Evolutionary conservation across 2,329 filamentous ascomycete genomes (phyloP), one percentile per base, ranked within the genome.

Genomic region (Diaporthe sp.): DNA sequence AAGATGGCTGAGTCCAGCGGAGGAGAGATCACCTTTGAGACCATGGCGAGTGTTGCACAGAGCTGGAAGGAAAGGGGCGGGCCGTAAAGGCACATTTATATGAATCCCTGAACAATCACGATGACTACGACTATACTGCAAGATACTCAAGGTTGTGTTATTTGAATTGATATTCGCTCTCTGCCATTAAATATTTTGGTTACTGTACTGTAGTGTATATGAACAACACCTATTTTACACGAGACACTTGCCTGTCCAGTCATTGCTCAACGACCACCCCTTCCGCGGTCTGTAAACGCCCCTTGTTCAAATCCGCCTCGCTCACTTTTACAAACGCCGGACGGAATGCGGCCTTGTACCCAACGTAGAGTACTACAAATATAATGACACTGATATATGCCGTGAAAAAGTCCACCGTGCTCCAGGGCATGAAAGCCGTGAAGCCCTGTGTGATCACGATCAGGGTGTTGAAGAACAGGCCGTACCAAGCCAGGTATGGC

Each of bases 361-460:
- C 90, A 1, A 88, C 71, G 77, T 89, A 92, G 17, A 93, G 81
- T 4, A 89, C 86, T 4, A 88, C 79, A 78, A 93, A 94, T 4
- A 94, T 79, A 35, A 93, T 89, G 73, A 94, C 79, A 76, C 90
- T 92, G 77, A 93, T 81, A 77, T 94, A 94, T 17, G 88, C 86
- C 3, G 90, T 87, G 76, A 94, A 93, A 78, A 94, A 94, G 58
- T 87, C 83, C 70, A 85, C 85, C 8, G 88, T 88, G 78, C 83
- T 85, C 89, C 92, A 94, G 10, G 86, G 77, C 53, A 94, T 91
- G 79, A 93, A 94, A 8, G 89, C 87, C 13, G 90, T 91, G 82
- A 94, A 94, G 4, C 92, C 93, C 79, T 92, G 92, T 0, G 92
- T 94, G 30, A 94, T 75, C 69, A 91, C 87, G 75, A 94, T 91